Percentiles rank a stretch among this genome's conserved stretches.
Evolutionary conservation across 75 land plant genomes (phyloP).

Genomic region (Cunninghamia lanceolata): DNA sequence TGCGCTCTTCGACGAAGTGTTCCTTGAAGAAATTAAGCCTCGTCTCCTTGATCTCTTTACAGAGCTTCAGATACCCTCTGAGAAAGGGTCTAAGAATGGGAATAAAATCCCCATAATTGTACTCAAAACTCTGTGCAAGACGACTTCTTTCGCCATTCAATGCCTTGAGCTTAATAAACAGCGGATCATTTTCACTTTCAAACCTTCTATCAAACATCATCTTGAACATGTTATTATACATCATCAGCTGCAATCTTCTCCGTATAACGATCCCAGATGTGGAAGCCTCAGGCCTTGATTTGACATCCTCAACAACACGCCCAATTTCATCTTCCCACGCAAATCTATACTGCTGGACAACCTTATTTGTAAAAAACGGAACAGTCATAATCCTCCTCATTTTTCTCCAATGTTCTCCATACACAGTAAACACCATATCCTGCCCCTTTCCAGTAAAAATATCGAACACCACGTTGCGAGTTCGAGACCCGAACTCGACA

Average conservation of each 20-base stretch:
- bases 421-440: constrained; percentile 94
- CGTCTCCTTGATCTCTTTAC: constrained; percentile 62
- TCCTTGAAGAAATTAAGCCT: constrained; percentile 77
- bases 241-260: constrained; percentile 72
- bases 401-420: constrained; percentile 93
- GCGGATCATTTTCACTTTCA: constrained; percentile 70
- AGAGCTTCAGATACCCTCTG: constrained; percentile 59
- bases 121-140: constrained; percentile 78
- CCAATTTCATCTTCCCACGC: constrained; percentile 74
- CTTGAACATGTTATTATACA: constrained; percentile 84
- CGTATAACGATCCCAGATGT: constrained; percentile 60
- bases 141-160: constrained; percentile 75
- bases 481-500: constrained; percentile 83
- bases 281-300: constrained; percentile 24
- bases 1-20: constrained; percentile 61
- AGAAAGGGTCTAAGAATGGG: constrained; percentile 86
- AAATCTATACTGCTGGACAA: constrained; percentile 61
- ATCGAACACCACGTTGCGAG: constrained; percentile 81
- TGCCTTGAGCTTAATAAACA: constrained; percentile 50
- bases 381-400: constrained; percentile 90
- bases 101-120: constrained; percentile 93
- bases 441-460: constrained; percentile 90
- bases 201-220: constrained; percentile 83
- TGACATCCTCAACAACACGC: constrained; percentile 54
- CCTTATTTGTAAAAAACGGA: constrained; percentile 94